Evolutionary conservation across 129 eudicot genomes (phyloP).

Genomic region (Chrysanthemum seticuspe): DNA sequence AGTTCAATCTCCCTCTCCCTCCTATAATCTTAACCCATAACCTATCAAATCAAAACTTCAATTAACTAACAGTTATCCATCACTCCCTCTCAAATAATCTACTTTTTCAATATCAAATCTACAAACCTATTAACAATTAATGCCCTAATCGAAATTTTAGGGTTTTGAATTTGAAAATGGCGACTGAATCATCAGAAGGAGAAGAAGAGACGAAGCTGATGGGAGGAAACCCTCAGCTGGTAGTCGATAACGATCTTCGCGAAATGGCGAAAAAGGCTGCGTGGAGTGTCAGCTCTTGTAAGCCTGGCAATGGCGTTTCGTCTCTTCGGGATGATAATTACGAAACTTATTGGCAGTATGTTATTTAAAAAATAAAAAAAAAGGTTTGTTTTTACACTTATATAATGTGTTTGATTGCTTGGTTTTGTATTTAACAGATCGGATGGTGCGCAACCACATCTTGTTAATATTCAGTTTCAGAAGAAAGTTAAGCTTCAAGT

Average conservation of each 20-base stretch:
- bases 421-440: constrained; percentile 42
- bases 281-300: constrained; percentile 98
- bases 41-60: too few relatives aligned
- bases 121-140: neutral
- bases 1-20: too few relatives aligned
- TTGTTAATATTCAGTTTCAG: constrained; percentile 90
- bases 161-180: constrained; percentile 40
- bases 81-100: too few relatives aligned
- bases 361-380: too few relatives aligned
- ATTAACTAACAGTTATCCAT: too few relatives aligned
- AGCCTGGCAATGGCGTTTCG: constrained; percentile 84
- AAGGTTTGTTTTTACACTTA: too few relatives aligned
- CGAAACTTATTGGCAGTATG: constrained; percentile 95
- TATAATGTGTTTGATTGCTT: constrained; percentile 15
- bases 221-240: constrained; percentile 69
- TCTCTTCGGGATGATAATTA: constrained; percentile 85
- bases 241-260: constrained; percentile 69
- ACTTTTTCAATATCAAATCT: neutral
- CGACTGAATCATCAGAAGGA: constrained; percentile 91
- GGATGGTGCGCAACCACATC: constrained; percentile 96
- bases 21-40: too few relatives aligned
- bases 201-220: constrained; percentile 83
- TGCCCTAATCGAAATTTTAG: neutral
- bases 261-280: constrained; percentile 94
- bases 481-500: constrained; percentile 92